Conservation (phyloP, 208 protist species). For the Leishmania tarentolae region DNA sequence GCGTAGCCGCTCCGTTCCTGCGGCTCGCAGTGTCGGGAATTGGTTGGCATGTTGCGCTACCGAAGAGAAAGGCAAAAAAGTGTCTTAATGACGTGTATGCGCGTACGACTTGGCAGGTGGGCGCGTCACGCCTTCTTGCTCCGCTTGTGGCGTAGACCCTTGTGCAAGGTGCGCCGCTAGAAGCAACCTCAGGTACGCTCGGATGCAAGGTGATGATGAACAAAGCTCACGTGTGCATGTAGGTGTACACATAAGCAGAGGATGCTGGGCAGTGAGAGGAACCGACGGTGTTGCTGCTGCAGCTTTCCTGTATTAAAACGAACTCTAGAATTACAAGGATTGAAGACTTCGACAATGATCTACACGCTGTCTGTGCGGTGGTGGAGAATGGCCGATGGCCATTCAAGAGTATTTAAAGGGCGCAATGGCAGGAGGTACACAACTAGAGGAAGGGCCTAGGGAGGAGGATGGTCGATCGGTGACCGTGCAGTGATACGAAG, state of each 20-base stretch:
- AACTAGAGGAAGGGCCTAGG: neutral
- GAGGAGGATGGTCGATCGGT: neutral
- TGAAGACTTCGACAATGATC: neutral
- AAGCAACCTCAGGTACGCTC: neutral
- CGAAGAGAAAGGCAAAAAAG: neutral
- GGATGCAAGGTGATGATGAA: neutral
- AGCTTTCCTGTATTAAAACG: too few relatives aligned
- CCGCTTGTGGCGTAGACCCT: neutral
- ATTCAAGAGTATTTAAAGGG: neutral
- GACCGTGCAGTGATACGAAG: neutral
- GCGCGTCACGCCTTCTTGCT: neutral
- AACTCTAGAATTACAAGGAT: too few relatives aligned
- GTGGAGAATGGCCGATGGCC: neutral
- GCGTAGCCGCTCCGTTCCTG: slow-evolving; percentile 3
- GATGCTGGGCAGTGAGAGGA: neutral
- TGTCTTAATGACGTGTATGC: neutral
- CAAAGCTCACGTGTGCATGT: neutral
- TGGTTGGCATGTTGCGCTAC: slow-evolving; percentile 4
- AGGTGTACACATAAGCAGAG: neutral
- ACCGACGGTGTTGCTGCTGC: neutral
- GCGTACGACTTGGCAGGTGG: neutral
- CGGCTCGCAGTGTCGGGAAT: slow-evolving; percentile 5
- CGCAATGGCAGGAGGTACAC: neutral
- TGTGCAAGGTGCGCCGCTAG: neutral
- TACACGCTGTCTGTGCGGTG: neutral